A percentile compares a stretch with the other conserved stretches of the same genome.
Evolutionary conservation across 176 grass and related monocot genomes (phyloP).

Genomic region (Carex kokanica): DNA sequence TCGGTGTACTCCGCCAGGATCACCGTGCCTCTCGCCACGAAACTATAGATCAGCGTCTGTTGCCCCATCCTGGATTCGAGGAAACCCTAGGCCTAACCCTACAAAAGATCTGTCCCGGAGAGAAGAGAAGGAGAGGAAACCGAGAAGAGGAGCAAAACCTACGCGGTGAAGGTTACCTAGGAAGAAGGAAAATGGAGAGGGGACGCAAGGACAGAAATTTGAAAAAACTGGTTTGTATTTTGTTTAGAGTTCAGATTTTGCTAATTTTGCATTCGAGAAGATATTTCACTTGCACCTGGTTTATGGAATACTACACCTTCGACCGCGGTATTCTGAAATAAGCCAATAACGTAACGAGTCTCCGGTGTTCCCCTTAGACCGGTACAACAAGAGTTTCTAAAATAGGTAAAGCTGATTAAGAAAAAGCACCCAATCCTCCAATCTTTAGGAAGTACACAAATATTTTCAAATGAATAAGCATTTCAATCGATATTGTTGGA

Average conservation of each 20-base stretch:
- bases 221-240: neutral
- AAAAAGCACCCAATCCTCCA: neutral
- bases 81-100: conserved; percentile 16
- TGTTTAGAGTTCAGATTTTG: conserved; percentile 7
- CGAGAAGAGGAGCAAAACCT: neutral
- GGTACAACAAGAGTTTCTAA: neutral
- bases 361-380: neutral
- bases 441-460: neutral
- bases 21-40: conserved; percentile 44
- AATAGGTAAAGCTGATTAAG: neutral
- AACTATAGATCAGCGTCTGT: conserved; percentile 60
- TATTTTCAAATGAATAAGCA: neutral
- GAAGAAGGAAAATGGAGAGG: neutral
- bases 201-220: conserved; percentile 19
- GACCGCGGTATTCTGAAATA: neutral
- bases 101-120: neutral
- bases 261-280: conserved; percentile 17
- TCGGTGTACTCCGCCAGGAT: conserved; percentile 70
- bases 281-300: neutral
- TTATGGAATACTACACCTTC: neutral
- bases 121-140: neutral
- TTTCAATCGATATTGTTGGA: neutral
- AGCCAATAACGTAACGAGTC: neutral
- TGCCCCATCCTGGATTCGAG: conserved; percentile 36
- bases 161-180: conserved; percentile 16